These are phyloP conservation scores for Spathaspora sp. DNA, from an alignment of 805 yeast species.

Conservation along the genomic window DNA sequence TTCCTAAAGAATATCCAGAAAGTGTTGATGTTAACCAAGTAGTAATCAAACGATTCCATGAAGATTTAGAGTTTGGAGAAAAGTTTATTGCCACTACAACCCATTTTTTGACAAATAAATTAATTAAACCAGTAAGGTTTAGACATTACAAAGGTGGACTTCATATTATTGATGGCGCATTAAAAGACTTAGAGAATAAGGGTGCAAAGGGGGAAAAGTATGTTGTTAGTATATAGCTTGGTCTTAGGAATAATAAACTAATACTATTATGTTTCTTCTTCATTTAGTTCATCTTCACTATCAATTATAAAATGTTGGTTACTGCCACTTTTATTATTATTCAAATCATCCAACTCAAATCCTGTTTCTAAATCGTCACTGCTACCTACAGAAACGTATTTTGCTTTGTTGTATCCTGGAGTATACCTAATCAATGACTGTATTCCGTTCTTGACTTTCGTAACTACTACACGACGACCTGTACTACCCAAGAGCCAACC, in stretches of 20 bases:
- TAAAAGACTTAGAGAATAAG: constrained; percentile 32
- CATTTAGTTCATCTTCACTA: constrained; percentile 15
- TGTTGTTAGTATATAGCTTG: constrained; percentile 20
- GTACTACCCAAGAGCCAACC: constrained; percentile 28
- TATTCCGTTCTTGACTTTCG: constrained; percentile 3
- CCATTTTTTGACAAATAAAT: constrained; percentile 20
- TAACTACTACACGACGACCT: constrained; percentile 12
- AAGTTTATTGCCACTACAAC: constrained; percentile 30
- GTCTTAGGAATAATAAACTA: neutral
- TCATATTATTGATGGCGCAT: constrained; percentile 28
- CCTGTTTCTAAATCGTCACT: constrained; percentile 5
- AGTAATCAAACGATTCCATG: constrained; percentile 41
- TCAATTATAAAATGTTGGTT: constrained; percentile 14
- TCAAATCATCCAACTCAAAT: constrained; percentile 9
- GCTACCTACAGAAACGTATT: constrained; percentile 1
- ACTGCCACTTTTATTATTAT: neutral
- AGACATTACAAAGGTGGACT: constrained; percentile 33
- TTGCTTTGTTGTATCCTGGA: constrained; percentile 7
- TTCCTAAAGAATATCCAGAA: constrained; percentile 20
- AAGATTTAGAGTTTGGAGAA: constrained; percentile 35
- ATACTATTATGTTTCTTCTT: neutral
- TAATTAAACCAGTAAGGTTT: constrained; percentile 29
- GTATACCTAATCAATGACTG: neutral
- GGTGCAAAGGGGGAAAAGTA: constrained; percentile 45
- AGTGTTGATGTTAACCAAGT: constrained; percentile 28